Conservation (phyloP, 495 filamentous ascomycete species). For the Neurospora intermedia region DNA sequence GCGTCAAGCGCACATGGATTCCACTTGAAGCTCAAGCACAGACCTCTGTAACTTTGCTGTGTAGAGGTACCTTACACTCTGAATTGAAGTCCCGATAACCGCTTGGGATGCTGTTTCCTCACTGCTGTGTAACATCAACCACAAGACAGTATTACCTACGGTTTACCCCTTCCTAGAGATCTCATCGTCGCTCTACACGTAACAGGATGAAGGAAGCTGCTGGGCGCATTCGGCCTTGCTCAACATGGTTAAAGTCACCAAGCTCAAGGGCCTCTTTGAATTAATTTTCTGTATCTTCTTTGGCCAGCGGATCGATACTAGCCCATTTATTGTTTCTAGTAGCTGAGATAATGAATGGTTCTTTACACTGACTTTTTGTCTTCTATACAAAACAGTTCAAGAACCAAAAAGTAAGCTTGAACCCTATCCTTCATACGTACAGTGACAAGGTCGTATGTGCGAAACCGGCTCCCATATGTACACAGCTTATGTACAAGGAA, state of each 20-base stretch:
- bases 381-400: background rate
- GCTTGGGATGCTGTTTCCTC: background rate
- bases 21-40: background rate
- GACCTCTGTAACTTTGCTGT: background rate
- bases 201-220: background rate
- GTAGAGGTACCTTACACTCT: background rate
- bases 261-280: background rate
- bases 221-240: background rate
- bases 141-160: background rate
- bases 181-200: background rate
- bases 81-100: background rate
- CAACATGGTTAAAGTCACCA: background rate
- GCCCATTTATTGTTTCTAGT: background rate
- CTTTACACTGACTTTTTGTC: background rate
- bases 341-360: background rate
- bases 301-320: background rate
- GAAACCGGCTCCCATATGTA: background rate
- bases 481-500: background rate
- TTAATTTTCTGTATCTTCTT: background rate
- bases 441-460: background rate
- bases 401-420: background rate
- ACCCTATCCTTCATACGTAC: background rate
- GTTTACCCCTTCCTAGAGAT: background rate
- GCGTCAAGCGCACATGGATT: background rate
- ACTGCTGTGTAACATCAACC: background rate